Percentiles rank a stretch among this genome's conserved stretches.
These are phyloP conservation scores for Westerdykella sp. DNA, from an alignment of 2,329 filamentous ascomycete genomes.

Conservation along the genomic window DNA sequence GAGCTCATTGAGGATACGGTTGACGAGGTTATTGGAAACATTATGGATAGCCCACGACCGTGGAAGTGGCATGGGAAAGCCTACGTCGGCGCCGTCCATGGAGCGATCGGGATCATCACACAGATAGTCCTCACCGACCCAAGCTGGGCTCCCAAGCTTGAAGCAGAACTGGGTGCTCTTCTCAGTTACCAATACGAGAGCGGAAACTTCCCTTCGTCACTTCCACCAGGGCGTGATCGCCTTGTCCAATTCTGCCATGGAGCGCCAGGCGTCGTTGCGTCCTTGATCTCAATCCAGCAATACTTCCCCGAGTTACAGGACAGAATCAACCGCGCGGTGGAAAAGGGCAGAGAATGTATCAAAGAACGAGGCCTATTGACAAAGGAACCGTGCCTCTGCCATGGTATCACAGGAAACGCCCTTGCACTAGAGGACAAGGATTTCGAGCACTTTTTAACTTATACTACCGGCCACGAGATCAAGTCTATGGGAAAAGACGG, in stretches of 20 bases:
- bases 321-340: conserved; percentile 50
- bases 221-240: conserved; percentile 44
- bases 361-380: conserved; percentile 55
- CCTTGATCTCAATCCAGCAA: conserved; percentile 50
- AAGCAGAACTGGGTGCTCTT: conserved; percentile 49
- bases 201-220: conserved; percentile 58
- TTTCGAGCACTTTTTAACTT: conserved; percentile 53
- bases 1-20: conserved; percentile 51
- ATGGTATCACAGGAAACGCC: conserved; percentile 60
- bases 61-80: conserved; percentile 61
- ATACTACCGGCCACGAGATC: conserved; percentile 53
- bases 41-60: conserved; percentile 49
- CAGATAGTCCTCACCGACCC: conserved; percentile 59
- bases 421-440: conserved; percentile 48
- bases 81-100: conserved; percentile 63
- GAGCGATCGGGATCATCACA: conserved; percentile 63
- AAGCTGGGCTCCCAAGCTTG: conserved; percentile 49
- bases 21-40: conserved; percentile 52
- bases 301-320: conserved; percentile 51
- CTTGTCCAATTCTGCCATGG: conserved; percentile 64
- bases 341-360: conserved; percentile 48
- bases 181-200: conserved; percentile 55
- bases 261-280: conserved; percentile 56
- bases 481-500: conserved; percentile 49
- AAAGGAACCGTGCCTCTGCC: conserved; percentile 61